Evolutionary conservation across 2,329 filamentous ascomycete species (phyloP).

Genomic region (Beauveria varroae): DNA sequence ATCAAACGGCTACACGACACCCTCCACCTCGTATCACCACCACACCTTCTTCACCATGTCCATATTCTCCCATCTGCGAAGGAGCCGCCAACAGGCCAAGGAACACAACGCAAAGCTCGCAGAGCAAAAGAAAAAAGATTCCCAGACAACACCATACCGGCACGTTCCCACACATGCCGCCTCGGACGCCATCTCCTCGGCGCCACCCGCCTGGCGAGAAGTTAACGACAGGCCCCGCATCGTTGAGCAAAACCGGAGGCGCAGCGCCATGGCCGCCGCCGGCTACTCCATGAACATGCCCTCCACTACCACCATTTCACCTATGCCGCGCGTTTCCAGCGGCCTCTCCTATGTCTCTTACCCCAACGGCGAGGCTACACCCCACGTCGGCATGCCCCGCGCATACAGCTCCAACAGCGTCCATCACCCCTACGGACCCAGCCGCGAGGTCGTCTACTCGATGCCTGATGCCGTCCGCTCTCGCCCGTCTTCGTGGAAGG

Average conservation of each 20-base stretch:
- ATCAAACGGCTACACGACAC: not conserved
- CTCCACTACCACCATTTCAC: slow-evolving; percentile 14
- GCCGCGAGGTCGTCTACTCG: slow-evolving; percentile 25
- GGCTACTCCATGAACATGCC: slow-evolving; percentile 29
- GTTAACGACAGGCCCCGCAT: slow-evolving; percentile 39
- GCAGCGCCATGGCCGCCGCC: slow-evolving; percentile 39
- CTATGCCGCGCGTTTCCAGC: slow-evolving; percentile 38
- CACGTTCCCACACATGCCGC: slow-evolving; percentile 57
- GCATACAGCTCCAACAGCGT: slow-evolving; percentile 37
- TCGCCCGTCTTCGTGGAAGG: slow-evolving; percentile 28
- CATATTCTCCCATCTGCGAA: slow-evolving; percentile 47
- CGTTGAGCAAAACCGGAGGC: slow-evolving; percentile 41
- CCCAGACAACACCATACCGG: slow-evolving; percentile 39
- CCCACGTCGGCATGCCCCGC: slow-evolving; percentile 31
- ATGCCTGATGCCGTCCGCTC: slow-evolving; percentile 19
- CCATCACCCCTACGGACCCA: slow-evolving; percentile 25
- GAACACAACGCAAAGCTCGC: slow-evolving; percentile 42
- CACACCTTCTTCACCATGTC: slow-evolving; percentile 36
- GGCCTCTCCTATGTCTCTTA: slow-evolving; percentile 40
- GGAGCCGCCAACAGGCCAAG: slow-evolving; percentile 47
- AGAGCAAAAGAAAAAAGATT: slow-evolving; percentile 38
- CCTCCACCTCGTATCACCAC: not conserved
- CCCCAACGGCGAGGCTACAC: slow-evolving; percentile 32
- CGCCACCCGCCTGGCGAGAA: slow-evolving; percentile 42
- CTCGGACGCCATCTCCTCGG: slow-evolving; percentile 47